Percentiles rank a stretch among this genome's conserved stretches.
Conservation (phyloP, 768 basidiomycete species). For the Boletus rubropictus region DNA sequence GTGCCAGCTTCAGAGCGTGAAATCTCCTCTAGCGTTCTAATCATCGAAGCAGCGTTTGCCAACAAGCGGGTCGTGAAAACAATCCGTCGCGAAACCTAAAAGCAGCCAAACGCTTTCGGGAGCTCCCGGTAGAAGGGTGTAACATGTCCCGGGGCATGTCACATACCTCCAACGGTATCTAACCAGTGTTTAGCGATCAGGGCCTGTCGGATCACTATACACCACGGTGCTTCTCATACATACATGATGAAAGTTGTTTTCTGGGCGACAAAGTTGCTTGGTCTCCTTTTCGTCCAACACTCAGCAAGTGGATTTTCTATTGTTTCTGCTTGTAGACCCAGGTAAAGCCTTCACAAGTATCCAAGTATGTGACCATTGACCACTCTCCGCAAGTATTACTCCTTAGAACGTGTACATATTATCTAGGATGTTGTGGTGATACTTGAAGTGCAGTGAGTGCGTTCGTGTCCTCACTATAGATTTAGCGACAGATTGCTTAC, state of each 20-base stretch:
- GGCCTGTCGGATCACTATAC: not conserved
- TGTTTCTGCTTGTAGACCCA: not conserved
- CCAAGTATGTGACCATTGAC: not conserved
- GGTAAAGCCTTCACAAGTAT: not conserved
- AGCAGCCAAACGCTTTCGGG: not conserved
- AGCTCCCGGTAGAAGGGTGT: not conserved
- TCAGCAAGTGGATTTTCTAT: not conserved
- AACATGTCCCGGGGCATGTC: too few relatives aligned
- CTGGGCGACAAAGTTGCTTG: not conserved
- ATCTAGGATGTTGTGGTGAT: not conserved
- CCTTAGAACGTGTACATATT: not conserved
- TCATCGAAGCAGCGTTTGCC: not conserved
- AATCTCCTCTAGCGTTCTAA: not conserved
- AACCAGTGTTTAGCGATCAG: too few relatives aligned
- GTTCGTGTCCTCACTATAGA: not conserved
- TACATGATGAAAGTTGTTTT: too few relatives aligned
- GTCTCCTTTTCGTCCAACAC: too few relatives aligned
- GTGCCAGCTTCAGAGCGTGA: not conserved
- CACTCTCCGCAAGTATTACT: not conserved
- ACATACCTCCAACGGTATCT: too few relatives aligned
- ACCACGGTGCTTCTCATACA: not conserved
- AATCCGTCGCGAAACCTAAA: not conserved
- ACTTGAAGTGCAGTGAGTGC: not conserved
- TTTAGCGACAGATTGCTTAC: not conserved
- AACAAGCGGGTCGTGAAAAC: not conserved